Percentiles rank a stretch among this genome's conserved stretches.
Conservation (phyloP, 495 filamentous ascomycete species). For the Aspergillus affinis region DNA sequence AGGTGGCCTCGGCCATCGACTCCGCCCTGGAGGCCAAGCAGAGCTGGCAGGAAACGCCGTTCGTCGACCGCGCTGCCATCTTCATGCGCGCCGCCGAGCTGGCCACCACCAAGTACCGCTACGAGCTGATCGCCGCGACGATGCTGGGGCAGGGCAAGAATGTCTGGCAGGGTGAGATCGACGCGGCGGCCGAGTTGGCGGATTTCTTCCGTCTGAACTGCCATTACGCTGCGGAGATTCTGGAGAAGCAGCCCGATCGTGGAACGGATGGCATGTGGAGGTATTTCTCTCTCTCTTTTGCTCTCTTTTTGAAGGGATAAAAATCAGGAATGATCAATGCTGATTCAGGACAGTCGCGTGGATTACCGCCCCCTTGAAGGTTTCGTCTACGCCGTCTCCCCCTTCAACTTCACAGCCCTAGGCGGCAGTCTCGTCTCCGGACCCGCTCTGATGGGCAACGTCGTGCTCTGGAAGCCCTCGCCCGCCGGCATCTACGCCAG, state of each 20-base stretch:
- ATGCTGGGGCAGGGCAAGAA: slow-evolving; percentile 98
- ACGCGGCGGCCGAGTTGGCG: slow-evolving; percentile 84
- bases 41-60: slow-evolving; percentile 79
- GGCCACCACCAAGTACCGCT: slow-evolving; percentile 83
- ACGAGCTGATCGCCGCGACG: slow-evolving; percentile 89
- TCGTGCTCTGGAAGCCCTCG: slow-evolving; percentile 87
- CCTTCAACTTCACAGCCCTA: slow-evolving; percentile 90
- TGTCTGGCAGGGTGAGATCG: slow-evolving; percentile 96
- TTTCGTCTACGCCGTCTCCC: slow-evolving; percentile 82
- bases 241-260: slow-evolving; percentile 68
- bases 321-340: too few relatives aligned
- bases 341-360: slow-evolving; percentile 55
- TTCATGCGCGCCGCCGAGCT: slow-evolving; percentile 95
- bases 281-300: slow-evolving; percentile 20
- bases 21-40: slow-evolving; percentile 78
- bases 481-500: slow-evolving; percentile 74
- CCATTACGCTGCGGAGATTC: slow-evolving; percentile 71
- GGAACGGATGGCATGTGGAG: slow-evolving; percentile 68
- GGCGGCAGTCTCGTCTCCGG: slow-evolving; percentile 73
- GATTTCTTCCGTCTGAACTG: slow-evolving; percentile 89
- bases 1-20: slow-evolving; percentile 73
- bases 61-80: slow-evolving; percentile 83
- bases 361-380: slow-evolving; percentile 85
- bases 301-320: not conserved
- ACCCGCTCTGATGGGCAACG: slow-evolving; percentile 79